Base-by-base conservation (phyloP, 2,329 filamentous ascomycete species). In the Apiospora koreana region DNA sequence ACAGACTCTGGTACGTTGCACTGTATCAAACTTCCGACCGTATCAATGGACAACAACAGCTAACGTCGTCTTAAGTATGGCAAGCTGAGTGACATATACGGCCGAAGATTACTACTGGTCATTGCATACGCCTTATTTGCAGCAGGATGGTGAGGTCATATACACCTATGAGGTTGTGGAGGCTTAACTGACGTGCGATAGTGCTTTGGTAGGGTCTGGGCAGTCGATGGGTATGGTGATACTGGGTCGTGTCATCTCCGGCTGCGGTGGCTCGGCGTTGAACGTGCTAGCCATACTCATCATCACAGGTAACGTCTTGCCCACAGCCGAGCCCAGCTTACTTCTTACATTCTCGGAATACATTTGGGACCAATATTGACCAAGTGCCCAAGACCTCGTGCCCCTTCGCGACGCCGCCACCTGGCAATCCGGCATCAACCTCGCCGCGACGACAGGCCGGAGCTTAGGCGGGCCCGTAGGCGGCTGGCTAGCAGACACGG, bases 401-500 rank as follows among this genome's bases (percentile, higher is more conserved):
- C 86, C 86, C 0, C 76, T 88, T 0, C 80, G 86, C 50, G 84
- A 89, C 14, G 84, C 88, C 0, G 87, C 86, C 0, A 80, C 83
- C 0, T 89, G 86, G 86, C 82, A 86, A 68, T 83, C 84, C 12
- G 87, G 86, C 70, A 80, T 87, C 70, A 88, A 88, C 54, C 80
- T 89, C 0, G 83, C 85, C 16, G 82, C 85, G 14, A 88, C 86
- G 0, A 81, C 82, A 1, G 87, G 86, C 1, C 81, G 87, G 46
- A 86, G 85, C 62, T 74, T 88, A 0, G 87, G 87, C 2, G 87
- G 86, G 0, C 86, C 86, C 3, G 70, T 91, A 0, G 91, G 91
- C 1, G 91, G 90, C 2, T 87, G 84, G 75, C 78, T 92, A 1
- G 87, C 89, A 1, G 88, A 92, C 72, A 84, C 85, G 0, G 83